A percentile compares a stretch with the other conserved stretches of the same genome.
Conservation (phyloP, 2,329 filamentous ascomycete genomes). For the Didymella exigua region DNA sequence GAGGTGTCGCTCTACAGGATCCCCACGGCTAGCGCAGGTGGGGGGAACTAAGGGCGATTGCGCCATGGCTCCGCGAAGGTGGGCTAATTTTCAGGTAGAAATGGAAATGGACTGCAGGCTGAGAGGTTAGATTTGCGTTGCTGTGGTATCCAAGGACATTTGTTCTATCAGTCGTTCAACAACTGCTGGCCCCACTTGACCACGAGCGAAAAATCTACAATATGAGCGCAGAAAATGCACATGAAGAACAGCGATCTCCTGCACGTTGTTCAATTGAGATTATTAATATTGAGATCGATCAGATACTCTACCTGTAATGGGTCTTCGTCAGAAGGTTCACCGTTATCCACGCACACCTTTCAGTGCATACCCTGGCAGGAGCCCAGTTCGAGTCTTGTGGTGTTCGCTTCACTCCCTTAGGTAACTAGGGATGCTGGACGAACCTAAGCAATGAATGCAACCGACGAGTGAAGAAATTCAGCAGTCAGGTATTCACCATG, state of each 20-base stretch:
- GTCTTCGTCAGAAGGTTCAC: constrained; percentile 44
- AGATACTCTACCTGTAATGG: constrained; percentile 41
- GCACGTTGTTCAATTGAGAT: background rate
- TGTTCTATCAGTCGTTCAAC: background rate
- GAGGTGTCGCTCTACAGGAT: constrained; percentile 1
- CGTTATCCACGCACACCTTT: constrained; percentile 41
- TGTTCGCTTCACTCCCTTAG: constrained; percentile 48
- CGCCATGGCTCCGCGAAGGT: constrained; percentile 3
- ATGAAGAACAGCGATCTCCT: no score
- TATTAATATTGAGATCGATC: constrained; percentile 10
- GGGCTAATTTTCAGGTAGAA: background rate
- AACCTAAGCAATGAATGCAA: constrained; percentile 52
- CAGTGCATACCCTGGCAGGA: constrained; percentile 42
- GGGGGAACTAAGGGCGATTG: constrained; percentile 4
- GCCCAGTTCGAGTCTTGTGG: constrained; percentile 52
- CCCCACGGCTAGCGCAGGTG: background rate
- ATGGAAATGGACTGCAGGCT: background rate
- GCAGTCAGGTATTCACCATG: constrained; percentile 50
- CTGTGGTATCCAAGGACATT: no score
- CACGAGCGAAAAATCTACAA: background rate
- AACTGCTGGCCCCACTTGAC: background rate
- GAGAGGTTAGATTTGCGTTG: background rate
- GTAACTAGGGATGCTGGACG: constrained; percentile 51
- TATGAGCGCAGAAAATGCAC: no score
- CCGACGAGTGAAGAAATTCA: constrained; percentile 52